Evolutionary conservation across 2,329 filamentous ascomycete genomes (phyloP).

Genomic region (Pseudocercospora fuligena): DNA sequence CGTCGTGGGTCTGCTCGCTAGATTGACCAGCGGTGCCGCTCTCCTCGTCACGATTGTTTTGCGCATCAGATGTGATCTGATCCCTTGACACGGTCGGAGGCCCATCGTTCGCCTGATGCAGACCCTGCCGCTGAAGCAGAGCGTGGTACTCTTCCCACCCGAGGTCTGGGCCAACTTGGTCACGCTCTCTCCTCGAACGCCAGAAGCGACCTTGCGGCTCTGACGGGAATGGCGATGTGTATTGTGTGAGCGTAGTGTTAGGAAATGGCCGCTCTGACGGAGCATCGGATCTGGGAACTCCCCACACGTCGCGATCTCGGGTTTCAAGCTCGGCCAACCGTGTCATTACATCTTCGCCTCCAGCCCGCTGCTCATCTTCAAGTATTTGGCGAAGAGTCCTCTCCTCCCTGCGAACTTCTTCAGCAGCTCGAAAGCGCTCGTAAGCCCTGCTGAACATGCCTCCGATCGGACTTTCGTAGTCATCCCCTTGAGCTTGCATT

Average conservation of each 20-base stretch:
- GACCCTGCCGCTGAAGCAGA: slow-evolving; percentile 36
- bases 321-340: slow-evolving; percentile 31
- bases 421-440: slow-evolving; percentile 50
- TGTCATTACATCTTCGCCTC: slow-evolving; percentile 28
- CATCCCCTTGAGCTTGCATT: slow-evolving; percentile 49
- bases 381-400: slow-evolving; percentile 40
- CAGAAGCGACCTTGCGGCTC: not conserved
- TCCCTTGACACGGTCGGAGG: not conserved
- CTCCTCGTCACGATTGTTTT: not conserved
- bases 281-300: slow-evolving; percentile 32
- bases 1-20: slow-evolving; percentile 28
- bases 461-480: slow-evolving; percentile 55
- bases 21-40: slow-evolving; percentile 21
- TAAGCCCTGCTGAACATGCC: slow-evolving; percentile 53
- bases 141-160: slow-evolving; percentile 38
- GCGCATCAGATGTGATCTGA: not conserved
- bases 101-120: slow-evolving; percentile 25
- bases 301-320: slow-evolving; percentile 38
- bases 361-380: slow-evolving; percentile 35
- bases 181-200: not conserved
- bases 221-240: slow-evolving; percentile 3
- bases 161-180: slow-evolving; percentile 17
- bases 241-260: slow-evolving; percentile 16
- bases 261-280: slow-evolving; percentile 13
- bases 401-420: slow-evolving; percentile 44